Conservation (phyloP, 2,329 filamentous ascomycete genomes). For the Aspergillus intermedius region DNA sequence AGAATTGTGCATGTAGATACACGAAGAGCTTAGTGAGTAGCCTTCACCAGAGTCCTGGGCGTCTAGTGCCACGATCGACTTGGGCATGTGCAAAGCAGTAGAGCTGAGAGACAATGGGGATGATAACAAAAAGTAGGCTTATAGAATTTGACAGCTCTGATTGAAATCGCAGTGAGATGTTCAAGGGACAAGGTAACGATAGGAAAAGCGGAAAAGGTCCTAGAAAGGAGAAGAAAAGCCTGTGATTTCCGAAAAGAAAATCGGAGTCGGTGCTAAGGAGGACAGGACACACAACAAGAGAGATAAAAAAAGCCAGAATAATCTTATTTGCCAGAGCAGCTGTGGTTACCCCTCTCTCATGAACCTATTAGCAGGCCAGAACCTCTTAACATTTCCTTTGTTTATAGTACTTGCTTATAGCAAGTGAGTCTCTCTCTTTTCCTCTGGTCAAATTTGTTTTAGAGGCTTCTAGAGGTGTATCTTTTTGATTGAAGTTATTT, state of each 20-base stretch:
- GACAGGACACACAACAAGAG: not conserved
- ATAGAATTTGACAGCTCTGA: too few species aligned
- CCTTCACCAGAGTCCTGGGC: conserved; percentile 24
- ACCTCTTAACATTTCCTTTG: too few species aligned
- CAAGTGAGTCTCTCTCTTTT: too few species aligned
- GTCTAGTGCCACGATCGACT: conserved; percentile 20
- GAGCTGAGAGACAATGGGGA: not conserved
- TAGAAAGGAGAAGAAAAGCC: not conserved
- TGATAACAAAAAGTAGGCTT: too few species aligned
- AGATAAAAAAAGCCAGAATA: not conserved
- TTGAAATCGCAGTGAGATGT: too few species aligned
- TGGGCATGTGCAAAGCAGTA: conserved; percentile 6
- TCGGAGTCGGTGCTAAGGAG: not conserved
- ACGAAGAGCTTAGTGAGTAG: conserved; percentile 23
- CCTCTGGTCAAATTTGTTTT: too few species aligned
- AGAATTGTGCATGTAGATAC: conserved; percentile 13
- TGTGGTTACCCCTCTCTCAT: too few species aligned
- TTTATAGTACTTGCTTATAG: too few species aligned
- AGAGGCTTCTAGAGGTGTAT: too few species aligned
- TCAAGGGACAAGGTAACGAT: not conserved
- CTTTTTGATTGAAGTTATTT: too few species aligned
- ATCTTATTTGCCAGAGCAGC: too few species aligned
- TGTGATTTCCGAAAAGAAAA: not conserved
- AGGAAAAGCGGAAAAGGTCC: not conserved
- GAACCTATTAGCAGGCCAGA: too few species aligned